These are phyloP conservation scores for Macrophomina tecta DNA, from an alignment of 2,329 filamentous ascomycete species.

Conservation along the genomic window DNA sequence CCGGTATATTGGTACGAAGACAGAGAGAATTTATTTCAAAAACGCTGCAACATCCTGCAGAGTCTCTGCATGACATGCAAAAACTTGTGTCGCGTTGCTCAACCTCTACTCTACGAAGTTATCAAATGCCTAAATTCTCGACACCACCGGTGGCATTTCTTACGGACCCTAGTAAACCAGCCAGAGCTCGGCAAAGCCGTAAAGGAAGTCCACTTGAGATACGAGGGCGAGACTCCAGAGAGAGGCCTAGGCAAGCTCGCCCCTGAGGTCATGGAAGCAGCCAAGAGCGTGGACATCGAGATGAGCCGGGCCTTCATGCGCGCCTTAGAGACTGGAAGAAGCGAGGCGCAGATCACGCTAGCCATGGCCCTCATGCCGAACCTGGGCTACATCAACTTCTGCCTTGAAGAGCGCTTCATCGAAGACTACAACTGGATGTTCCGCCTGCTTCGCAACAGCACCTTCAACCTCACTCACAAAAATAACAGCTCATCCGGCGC, in stretches of 20 bases:
- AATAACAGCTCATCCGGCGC: background rate
- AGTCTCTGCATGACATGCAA: background rate
- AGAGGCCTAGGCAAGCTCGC: background rate
- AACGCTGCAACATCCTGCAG: background rate
- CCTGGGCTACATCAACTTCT: conserved; percentile 9
- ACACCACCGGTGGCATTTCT: background rate
- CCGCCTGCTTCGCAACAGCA: background rate
- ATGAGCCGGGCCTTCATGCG: conserved; percentile 2
- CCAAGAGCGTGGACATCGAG: background rate
- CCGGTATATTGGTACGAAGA: conserved; percentile 7
- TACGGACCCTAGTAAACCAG: background rate
- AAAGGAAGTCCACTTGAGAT: conserved; percentile 8
- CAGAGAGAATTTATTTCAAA: background rate
- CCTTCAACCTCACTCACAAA: background rate
- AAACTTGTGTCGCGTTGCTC: conserved; percentile 1
- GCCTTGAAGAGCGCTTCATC: conserved; percentile 6
- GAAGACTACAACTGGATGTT: conserved; percentile 19
- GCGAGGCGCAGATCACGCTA: conserved; percentile 7
- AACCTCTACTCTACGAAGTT: conserved; percentile 5
- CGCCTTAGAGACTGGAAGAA: background rate
- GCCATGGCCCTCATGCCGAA: conserved; percentile 5
- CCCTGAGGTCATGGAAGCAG: conserved; percentile 4
- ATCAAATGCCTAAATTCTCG: background rate
- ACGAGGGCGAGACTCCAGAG: background rate
- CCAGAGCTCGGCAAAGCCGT: background rate